phyloP scores from a whole-genome alignment of 2,329 filamentous ascomycete species.

The Cytospora piceicola region DNA sequence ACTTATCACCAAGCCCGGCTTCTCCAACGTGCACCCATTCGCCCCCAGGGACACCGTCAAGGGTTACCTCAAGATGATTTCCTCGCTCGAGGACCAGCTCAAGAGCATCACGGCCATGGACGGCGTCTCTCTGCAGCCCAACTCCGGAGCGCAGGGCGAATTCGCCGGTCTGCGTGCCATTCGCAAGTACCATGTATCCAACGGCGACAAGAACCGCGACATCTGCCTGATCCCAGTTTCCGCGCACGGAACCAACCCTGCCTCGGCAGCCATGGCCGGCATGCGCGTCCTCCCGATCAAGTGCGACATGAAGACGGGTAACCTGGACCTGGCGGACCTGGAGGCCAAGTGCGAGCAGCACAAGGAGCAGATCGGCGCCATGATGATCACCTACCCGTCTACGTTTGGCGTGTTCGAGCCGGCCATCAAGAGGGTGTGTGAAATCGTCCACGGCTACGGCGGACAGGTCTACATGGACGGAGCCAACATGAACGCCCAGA shows the following conservation, averaged over 20 bases:
- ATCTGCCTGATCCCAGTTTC: slow-evolving; percentile 95
- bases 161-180: slow-evolving; percentile 90
- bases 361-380: slow-evolving; percentile 81
- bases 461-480: slow-evolving; percentile 99
- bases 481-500: slow-evolving; percentile 98
- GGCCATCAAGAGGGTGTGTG: slow-evolving; percentile 80
- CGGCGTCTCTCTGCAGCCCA: slow-evolving; percentile 87
- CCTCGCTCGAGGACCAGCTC: slow-evolving; percentile 75
- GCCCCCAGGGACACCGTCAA: slow-evolving; percentile 64
- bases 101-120: slow-evolving; percentile 87
- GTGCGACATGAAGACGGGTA: slow-evolving; percentile 84
- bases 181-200: slow-evolving; percentile 77
- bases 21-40: slow-evolving; percentile 82
- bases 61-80: slow-evolving; percentile 73
- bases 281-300: slow-evolving; percentile 94
- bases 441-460: slow-evolving; percentile 83
- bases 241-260: slow-evolving; percentile 94
- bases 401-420: slow-evolving; percentile 97
- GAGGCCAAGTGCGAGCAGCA: slow-evolving; percentile 88
- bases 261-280: slow-evolving; percentile 92
- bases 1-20: slow-evolving; percentile 76
- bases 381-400: slow-evolving; percentile 97
- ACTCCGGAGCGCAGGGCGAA: slow-evolving; percentile 94
- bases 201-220: slow-evolving; percentile 73
- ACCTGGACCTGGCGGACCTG: slow-evolving; percentile 85